Percentiles rank a stretch among this genome's conserved stretches.
phyloP scores from a whole-genome alignment of 2,329 filamentous ascomycete species.

The Talaromyces sp. region DNA sequence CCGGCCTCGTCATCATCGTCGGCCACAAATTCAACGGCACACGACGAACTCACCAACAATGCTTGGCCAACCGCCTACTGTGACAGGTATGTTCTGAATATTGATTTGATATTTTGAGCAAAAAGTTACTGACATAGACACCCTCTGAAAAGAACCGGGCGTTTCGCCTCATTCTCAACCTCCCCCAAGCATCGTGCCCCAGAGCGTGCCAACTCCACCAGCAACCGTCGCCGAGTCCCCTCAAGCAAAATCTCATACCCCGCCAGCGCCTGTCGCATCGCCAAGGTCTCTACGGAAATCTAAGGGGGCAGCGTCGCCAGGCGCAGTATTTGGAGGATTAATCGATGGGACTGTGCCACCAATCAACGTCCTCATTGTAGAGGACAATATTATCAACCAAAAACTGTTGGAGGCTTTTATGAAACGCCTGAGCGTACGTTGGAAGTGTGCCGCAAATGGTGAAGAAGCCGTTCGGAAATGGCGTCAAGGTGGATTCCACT shows the following conservation, averaged over 20 bases:
- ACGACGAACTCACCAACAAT: slow-evolving; percentile 82
- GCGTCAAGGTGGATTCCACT: slow-evolving; percentile 87
- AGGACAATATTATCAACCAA: slow-evolving; percentile 98
- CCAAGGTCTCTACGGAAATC: slow-evolving; percentile 47
- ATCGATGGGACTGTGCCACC: slow-evolving; percentile 85
- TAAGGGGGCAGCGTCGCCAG: slow-evolving; percentile 37
- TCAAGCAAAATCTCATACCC: slow-evolving; percentile 37
- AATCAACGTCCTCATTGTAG: slow-evolving; percentile 96
- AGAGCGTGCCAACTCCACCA: slow-evolving; percentile 38
- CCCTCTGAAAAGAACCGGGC: slow-evolving; percentile 25
- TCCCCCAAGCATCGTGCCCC: slow-evolving; percentile 24
- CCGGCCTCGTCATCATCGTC: slow-evolving; percentile 58
- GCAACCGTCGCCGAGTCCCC: slow-evolving; percentile 40
- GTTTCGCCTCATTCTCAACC: slow-evolving; percentile 31
- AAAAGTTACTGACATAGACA: not conserved
- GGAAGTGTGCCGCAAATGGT: slow-evolving; percentile 97
- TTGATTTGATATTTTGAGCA: not conserved
- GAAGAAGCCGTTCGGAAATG: slow-evolving; percentile 91
- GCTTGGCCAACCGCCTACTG: slow-evolving; percentile 52
- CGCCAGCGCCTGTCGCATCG: slow-evolving; percentile 48
- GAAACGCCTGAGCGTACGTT: slow-evolving; percentile 91
- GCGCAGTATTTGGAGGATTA: slow-evolving; percentile 59
- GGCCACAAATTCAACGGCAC: slow-evolving; percentile 64
- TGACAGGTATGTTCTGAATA: slow-evolving; percentile 39
- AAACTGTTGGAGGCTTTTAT: slow-evolving; percentile 93